Conservation (phyloP, 1,139 yeast species). For the Debaryomyces subglobosus region DNA sequence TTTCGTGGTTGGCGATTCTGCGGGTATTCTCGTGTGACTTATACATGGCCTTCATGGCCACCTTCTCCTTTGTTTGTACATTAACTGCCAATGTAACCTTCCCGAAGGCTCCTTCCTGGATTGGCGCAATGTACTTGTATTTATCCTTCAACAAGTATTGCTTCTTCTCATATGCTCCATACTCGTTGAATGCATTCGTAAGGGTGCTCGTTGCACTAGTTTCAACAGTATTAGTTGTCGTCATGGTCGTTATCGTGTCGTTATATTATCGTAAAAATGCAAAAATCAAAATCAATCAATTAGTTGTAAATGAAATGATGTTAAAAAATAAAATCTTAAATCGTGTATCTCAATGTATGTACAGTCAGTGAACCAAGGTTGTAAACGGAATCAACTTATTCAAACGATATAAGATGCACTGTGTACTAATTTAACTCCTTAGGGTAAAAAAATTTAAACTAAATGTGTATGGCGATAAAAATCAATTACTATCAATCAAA, state of each 20-base stretch:
- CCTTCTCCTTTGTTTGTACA: conserved; percentile 28
- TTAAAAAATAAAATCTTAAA: not conserved
- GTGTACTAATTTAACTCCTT: not conserved
- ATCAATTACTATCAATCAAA: not conserved
- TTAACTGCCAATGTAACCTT: conserved; percentile 53
- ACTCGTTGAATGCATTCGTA: conserved; percentile 20
- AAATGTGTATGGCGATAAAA: not conserved
- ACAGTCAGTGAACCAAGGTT: not conserved
- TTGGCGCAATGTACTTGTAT: conserved; percentile 39
- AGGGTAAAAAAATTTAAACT: not conserved
- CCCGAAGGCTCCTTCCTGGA: conserved; percentile 59
- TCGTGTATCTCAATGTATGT: not conserved
- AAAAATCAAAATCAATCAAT: conserved; percentile 2
- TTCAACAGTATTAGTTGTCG: not conserved
- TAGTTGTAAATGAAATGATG: not conserved
- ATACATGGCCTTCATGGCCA: conserved; percentile 48
- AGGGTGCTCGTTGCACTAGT: not conserved
- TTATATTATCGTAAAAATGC: conserved; percentile 3
- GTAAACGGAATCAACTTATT: not conserved
- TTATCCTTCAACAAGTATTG: conserved; percentile 29
- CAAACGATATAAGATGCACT: not conserved
- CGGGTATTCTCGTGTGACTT: conserved; percentile 22
- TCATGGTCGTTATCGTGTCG: conserved; percentile 5
- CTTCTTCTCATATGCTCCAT: conserved; percentile 40
- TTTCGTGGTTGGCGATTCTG: conserved; percentile 50